A percentile compares a stretch with the other conserved stretches of the same genome.
Evolutionary conservation across 1,284 basidiomycete species (phyloP).

Genomic region (Marasmius sp.): DNA sequence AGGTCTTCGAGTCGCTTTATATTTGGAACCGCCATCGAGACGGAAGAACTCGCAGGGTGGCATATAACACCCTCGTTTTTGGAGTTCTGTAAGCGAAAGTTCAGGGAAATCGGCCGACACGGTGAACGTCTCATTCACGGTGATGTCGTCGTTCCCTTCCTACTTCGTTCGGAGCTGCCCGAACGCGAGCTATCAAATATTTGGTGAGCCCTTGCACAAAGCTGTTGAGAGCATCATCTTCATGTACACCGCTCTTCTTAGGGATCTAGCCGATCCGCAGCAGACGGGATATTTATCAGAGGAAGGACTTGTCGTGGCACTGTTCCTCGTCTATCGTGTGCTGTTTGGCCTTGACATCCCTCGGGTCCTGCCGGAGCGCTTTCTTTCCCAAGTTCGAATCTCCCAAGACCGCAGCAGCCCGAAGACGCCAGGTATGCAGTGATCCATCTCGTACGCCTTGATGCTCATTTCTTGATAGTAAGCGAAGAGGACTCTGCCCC

Average conservation of each 20-base stretch:
- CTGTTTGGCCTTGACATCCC: constrained; percentile 15
- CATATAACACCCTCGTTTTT: constrained; percentile 3
- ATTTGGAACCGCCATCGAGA: neutral
- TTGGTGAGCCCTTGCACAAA: constrained; percentile 8
- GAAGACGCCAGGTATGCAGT: neutral
- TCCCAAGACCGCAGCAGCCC: neutral
- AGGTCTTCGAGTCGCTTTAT: neutral
- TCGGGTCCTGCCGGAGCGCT: neutral
- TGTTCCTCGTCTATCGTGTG: constrained; percentile 15
- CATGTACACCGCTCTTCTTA: neutral
- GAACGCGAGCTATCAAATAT: constrained; percentile 29
- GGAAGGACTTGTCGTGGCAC: constrained; percentile 12
- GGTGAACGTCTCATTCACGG: constrained; percentile 55
- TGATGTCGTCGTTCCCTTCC: constrained; percentile 64
- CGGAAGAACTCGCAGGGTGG: constrained; percentile 6
- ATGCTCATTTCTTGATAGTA: neutral
- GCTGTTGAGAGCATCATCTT: neutral
- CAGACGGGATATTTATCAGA: constrained; percentile 7
- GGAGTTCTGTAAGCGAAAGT: constrained; percentile 24
- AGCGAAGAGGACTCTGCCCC: neutral
- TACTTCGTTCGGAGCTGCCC: constrained; percentile 58
- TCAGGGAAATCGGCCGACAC: constrained; percentile 52
- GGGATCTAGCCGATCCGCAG: constrained; percentile 12
- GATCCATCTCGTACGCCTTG: neutral
- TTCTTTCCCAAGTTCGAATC: neutral